Base-by-base conservation (phyloP, 805 yeast species). In the Candida ipomoeae region DNA sequence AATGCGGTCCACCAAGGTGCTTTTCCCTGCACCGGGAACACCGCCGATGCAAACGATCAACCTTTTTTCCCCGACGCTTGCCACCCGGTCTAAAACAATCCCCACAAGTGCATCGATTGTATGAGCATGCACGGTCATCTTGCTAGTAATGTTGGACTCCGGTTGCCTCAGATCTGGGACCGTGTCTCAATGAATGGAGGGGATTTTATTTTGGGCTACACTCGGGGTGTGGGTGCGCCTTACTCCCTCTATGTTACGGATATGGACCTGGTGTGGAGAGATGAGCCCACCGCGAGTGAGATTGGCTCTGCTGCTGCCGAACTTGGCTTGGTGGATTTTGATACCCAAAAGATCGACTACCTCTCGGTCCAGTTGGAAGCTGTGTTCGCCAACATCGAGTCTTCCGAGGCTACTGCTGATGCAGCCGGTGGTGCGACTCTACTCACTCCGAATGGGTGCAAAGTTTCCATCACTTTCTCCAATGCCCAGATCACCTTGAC, bases 1-100 rank as follows among this genome's bases (percentile, higher is more conserved):
- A 5, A 89, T 67, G 4, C 64, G 49, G 36, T 62, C 61, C 1
- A 91, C 83, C 34, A 83, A 60, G 0, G 95, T 86, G 3, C 91
- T 78, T 63, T 89, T 89, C 0, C 96, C 96, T 0, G 91, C 81
- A 5, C 96, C 96, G 2, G 96, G 96, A 0, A 83, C 75, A 1
- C 96, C 96, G 2, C 84, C 82, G 11, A 89, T 60, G 0, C 85
- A 69, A 8, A 89, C 70, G 15, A 85, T 52, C 2, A 82, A 63
- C 55, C 91, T 48, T 15, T 46, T n/a, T 33, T 49, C 46, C n/a
- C 40, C 45, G 18, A 15, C 37, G 21, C 15, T n/a, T 34, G 33
- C 37, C 42, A 53, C 36, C 14, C 39, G 48, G n/a, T 38, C 21
- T 34, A 20, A 11, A 20, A 56, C 49, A 15, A 50, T 46, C 23